Evolutionary conservation across 2,329 filamentous ascomycete species (phyloP).

Genomic region (Pseudogymnoascus sp.): DNA sequence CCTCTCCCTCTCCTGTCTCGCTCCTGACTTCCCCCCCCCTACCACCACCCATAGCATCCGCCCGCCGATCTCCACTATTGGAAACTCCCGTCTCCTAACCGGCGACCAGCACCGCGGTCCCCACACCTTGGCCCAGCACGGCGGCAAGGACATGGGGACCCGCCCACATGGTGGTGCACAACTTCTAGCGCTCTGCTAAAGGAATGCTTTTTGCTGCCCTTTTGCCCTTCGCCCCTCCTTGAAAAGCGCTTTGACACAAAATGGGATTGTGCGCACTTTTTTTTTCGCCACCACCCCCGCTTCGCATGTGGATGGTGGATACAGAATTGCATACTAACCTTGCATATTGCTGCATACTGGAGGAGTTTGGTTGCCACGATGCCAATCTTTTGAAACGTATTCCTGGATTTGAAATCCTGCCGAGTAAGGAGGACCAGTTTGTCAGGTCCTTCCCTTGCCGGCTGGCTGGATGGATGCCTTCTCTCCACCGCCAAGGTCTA

Average conservation of each 20-base stretch:
- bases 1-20: not conserved
- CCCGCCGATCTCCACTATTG: slow-evolving; percentile 4
- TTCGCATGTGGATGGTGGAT: not conserved
- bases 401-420: not conserved
- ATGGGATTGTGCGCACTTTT: not conserved
- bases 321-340: not conserved
- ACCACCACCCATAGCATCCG: not conserved
- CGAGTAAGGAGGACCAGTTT: not conserved
- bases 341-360: not conserved
- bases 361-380: slow-evolving; percentile 1
- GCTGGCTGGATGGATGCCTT: not conserved
- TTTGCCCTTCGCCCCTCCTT: not conserved
- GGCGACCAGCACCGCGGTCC: not conserved
- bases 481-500: not conserved
- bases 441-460: not conserved
- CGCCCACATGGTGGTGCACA: not conserved
- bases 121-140: not conserved
- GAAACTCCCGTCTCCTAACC: slow-evolving; percentile 7
- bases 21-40: not conserved
- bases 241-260: not conserved
- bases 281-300: not conserved
- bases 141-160: slow-evolving; percentile 1
- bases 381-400: not conserved
- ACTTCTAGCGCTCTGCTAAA: not conserved
- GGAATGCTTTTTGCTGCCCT: not conserved